A percentile compares a stretch with the other conserved stretches of the same genome.
phyloP scores from a whole-genome alignment of 768 basidiomycete genomes.

The Fomitopsis pulvina region DNA sequence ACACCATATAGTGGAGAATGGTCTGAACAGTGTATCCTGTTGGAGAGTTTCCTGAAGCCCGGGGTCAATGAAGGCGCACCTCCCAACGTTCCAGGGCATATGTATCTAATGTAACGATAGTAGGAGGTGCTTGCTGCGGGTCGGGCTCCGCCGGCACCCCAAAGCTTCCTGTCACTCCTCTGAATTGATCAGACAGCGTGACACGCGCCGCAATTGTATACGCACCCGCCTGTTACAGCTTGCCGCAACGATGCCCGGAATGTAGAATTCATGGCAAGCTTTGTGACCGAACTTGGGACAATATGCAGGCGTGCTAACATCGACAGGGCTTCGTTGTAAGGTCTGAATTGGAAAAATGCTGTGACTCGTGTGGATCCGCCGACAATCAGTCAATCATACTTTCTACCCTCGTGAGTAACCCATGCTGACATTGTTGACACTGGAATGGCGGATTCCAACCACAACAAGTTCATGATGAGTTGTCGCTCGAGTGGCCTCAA shows the following conservation, averaged over 20 bases:
- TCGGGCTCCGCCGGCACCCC: constrained; percentile 69
- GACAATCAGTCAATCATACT: too few relatives aligned
- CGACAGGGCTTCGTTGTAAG: constrained; percentile 62
- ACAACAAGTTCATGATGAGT: constrained; percentile 80
- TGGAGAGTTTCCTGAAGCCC: neutral
- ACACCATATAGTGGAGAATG: constrained; percentile 97
- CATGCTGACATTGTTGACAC: constrained; percentile 66
- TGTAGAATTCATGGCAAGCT: constrained; percentile 60
- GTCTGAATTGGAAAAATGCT: constrained; percentile 36
- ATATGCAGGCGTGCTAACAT: constrained; percentile 68
- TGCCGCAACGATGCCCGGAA: constrained; percentile 78
- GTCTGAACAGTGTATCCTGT: constrained; percentile 44
- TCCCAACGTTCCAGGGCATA: constrained; percentile 91
- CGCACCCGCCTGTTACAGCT: constrained; percentile 85
- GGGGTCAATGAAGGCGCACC: constrained; percentile 35
- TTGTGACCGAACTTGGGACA: constrained; percentile 49
- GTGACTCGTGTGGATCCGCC: too few relatives aligned
- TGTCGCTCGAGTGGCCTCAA: constrained; percentile 77
- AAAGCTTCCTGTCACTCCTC: constrained; percentile 76
- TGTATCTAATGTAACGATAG: constrained; percentile 60
- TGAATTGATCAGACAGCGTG: constrained; percentile 21
- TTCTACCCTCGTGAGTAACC: constrained; percentile 69
- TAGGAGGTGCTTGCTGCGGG: constrained; percentile 47
- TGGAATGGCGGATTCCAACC: constrained; percentile 74
- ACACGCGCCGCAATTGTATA: constrained; percentile 7